Base-by-base conservation (phyloP, 768 basidiomycete genomes). In the Mycena rosella region DNA sequence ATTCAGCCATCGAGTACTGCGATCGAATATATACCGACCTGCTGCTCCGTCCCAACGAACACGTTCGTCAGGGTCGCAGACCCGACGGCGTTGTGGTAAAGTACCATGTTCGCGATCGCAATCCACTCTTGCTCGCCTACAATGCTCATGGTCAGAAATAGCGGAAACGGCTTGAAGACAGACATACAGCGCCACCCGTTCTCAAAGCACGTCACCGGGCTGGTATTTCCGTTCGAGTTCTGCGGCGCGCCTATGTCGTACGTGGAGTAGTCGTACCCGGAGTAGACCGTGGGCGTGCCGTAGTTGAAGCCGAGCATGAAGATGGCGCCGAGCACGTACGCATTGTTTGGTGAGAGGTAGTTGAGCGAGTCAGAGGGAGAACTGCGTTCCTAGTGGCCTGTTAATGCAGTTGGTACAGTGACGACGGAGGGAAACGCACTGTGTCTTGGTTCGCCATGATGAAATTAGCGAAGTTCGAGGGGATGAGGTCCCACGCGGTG, bases 91-190 rank as follows among this genome's bases (percentile, higher is more conserved):
- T 83, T 80, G 60, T 78, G 79, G 75, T 83, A 82, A 14, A 80
- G 81, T 4, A 55, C 55, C 80, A 83, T 81, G 52, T 82, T 83
- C 5, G 81, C 68, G 54, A 84, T 73, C 8, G 82, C 78, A 9
- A 72, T 75, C 81, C 81, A 83, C 32, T 82, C 80, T 60, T 51
- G 54, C 49, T 65, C 61, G 62, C 72, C 70, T 60, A 15, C 32
- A 60, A 51, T n/a, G 48, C 32, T 60, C 54, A 53, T 38, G 47
- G 54, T 60, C 60, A 66, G 55, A 64, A 69, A 26, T 52, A 55
- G 34, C 15, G 26, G 26, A 62, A 59, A 58, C 30, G 49, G 60
- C 53, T 38, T 42, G 48, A 45, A 65, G 29, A 26, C 67, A 47
- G 48, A 67, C 65, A 55, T 67, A 67, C 44, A 61, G 47, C 60